phyloP scores from a whole-genome alignment of 495 filamentous ascomycete genomes.

The Trichodelitschia bisporula region DNA sequence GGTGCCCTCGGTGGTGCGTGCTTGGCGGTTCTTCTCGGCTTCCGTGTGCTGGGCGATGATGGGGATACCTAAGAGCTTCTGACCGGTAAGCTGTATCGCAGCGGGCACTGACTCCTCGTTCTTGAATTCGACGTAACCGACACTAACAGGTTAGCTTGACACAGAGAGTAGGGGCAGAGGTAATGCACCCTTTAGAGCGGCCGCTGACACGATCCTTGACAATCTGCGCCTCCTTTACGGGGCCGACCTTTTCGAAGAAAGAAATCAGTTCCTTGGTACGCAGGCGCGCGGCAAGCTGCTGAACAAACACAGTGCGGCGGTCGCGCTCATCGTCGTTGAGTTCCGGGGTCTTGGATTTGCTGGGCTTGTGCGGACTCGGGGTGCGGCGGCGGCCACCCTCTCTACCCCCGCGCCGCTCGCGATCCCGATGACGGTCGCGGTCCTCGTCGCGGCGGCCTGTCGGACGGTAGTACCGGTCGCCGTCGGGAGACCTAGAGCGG shows the following conservation, averaged over 20 bases:
- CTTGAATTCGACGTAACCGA: slow-evolving; percentile 98
- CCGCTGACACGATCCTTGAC: slow-evolving; percentile 96
- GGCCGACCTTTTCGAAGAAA: slow-evolving; percentile 92
- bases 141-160: slow-evolving; percentile 44
- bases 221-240: slow-evolving; percentile 93
- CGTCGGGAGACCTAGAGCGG: slow-evolving; percentile 51
- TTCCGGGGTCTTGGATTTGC: slow-evolving; percentile 16
- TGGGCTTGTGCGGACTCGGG: slow-evolving; percentile 25
- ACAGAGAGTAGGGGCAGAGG: neutral
- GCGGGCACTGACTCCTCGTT: slow-evolving; percentile 78
- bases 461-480: slow-evolving; percentile 55
- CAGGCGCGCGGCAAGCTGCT: slow-evolving; percentile 83
- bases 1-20: slow-evolving; percentile 50
- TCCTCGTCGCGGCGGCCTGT: slow-evolving; percentile 25
- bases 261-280: slow-evolving; percentile 77
- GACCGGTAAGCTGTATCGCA: slow-evolving; percentile 95
- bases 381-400: slow-evolving; percentile 5
- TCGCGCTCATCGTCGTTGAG: slow-evolving; percentile 91
- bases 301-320: slow-evolving; percentile 89
- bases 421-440: slow-evolving; percentile 23
- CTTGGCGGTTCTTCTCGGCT: slow-evolving; percentile 97
- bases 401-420: slow-evolving; percentile 13
- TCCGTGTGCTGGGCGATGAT: slow-evolving; percentile 97
- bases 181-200: slow-evolving; percentile 81
- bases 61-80: slow-evolving; percentile 93